These are phyloP conservation scores for Lactarius indigo DNA, from an alignment of 768 basidiomycete genomes.

Conservation along the genomic window DNA sequence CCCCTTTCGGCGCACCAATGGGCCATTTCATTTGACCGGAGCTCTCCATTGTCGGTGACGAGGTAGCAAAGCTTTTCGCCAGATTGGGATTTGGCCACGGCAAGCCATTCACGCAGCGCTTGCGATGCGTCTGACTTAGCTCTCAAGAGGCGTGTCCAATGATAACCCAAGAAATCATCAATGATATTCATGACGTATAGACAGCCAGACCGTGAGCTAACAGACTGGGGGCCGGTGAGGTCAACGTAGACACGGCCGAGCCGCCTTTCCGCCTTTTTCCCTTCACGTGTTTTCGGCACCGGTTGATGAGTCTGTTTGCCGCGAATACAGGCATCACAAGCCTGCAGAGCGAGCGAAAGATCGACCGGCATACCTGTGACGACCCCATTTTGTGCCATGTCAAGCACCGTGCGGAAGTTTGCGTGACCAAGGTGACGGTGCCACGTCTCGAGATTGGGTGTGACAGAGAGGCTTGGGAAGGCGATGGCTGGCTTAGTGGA, in stretches of 20 bases:
- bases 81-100: too few species aligned
- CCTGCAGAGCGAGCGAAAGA: neutral
- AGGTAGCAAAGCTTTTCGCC: neutral
- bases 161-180: neutral
- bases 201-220: neutral
- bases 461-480: neutral
- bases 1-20: neutral
- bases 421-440: neutral
- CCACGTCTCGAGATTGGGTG: neutral
- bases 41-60: conserved; percentile 9
- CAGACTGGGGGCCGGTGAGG: neutral
- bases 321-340: neutral
- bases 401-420: neutral
- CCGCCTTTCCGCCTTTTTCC: neutral
- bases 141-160: neutral
- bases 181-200: neutral
- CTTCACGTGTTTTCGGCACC: neutral
- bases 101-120: neutral
- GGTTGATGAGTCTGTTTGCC: neutral
- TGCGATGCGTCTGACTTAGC: neutral
- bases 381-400: neutral
- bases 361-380: conserved; percentile 7
- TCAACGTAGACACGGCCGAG: neutral
- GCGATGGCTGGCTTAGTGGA: too few species aligned
- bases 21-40: neutral